phyloP scores from a whole-genome alignment of 305 asterid genomes.

The Solanum chacoense region DNA sequence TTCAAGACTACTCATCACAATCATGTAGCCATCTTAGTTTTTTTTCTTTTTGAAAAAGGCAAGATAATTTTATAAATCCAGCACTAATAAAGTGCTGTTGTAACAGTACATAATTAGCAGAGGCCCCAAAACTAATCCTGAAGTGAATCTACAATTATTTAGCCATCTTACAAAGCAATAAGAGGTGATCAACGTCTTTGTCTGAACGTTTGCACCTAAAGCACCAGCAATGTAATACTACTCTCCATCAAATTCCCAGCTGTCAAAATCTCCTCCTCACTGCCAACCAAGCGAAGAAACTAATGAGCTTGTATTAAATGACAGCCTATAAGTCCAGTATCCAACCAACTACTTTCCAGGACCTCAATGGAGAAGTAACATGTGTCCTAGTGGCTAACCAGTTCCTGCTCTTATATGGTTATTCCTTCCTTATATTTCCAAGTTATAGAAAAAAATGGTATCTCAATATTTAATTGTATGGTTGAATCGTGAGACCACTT shows the following conservation, averaged over 20 bases:
- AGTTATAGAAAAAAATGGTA: neutral
- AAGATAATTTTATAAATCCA: neutral
- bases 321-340: neutral
- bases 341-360: neutral
- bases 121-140: neutral
- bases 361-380: neutral
- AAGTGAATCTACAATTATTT: neutral
- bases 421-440: neutral
- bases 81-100: neutral
- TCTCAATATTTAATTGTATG: neutral
- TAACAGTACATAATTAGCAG: neutral
- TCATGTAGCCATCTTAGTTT: neutral
- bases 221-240: neutral
- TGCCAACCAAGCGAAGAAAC: neutral
- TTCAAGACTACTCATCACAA: neutral
- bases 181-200: neutral
- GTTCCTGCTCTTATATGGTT: neutral
- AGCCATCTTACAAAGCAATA: neutral
- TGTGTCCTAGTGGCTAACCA: neutral
- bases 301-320: neutral
- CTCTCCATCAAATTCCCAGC: neutral
- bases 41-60: neutral
- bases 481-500: neutral
- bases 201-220: neutral
- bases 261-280: neutral